Evolutionary conservation across 2,329 filamentous ascomycete species (phyloP), one percentile per base, ranked within the genome.

Genomic region (Xylariomycetidae sp.): DNA sequence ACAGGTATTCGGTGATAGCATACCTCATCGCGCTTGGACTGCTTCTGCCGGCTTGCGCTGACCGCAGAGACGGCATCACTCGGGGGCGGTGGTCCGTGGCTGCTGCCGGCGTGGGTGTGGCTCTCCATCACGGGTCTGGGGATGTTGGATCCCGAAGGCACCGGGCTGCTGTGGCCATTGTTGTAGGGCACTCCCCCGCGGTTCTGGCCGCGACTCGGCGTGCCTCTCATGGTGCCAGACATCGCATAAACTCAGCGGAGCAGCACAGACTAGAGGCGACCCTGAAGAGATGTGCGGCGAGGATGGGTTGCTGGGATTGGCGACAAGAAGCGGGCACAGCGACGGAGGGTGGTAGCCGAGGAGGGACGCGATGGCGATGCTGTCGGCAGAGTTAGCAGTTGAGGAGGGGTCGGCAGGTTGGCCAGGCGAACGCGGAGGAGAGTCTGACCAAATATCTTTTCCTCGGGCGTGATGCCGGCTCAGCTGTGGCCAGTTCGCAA

Each of bases 21-120:
- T 71, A 98, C 92, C 84, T 98, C 92, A 81, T 98, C 92, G 64
- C 89, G 82, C 69, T 96, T 96, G 49, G 82, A 83, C 72, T 95
- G 90, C 68, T 95, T 95, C 63, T 92, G 85, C 56, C 92, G 80
- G 63, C 90, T 96, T 50, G 88, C 85, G 65, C 87, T 95, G 66
- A 95, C 76, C 18, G 49, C 50, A 25, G 84, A 80, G 35, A 86
- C 73, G 40, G 59, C 64, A 49, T 84, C 82, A 64, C 67, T 77
- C 44, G 69, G 67, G 46, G 72, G 34, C n/a, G 49, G 49, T 29
- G 50, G 64, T 24, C 53, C 43, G 39, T 52, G 48, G 44, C 57
- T 63, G n/a, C n/a, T n/a, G n/a, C n/a, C n/a, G 25, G 57, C 34
- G 33, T 46, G 56, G 38, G 40, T 19, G 34, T 70, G 66, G 38